A percentile compares a stretch with the other conserved stretches of the same genome.
These are phyloP conservation scores for Poronia punctata DNA, from an alignment of 495 filamentous ascomycete species.

Conservation along the genomic window DNA sequence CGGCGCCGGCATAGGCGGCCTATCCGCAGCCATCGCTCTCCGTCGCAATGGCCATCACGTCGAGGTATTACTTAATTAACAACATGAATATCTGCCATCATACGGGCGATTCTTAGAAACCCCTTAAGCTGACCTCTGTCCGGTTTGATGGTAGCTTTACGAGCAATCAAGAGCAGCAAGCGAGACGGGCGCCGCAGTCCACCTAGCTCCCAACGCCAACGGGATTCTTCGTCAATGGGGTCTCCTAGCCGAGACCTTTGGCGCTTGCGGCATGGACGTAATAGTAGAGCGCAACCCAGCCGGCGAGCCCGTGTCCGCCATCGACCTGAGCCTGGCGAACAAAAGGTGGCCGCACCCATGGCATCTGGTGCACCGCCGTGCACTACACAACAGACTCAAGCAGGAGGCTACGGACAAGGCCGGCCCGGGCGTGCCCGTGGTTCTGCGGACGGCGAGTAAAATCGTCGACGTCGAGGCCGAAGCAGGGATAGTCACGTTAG, in stretches of 20 bases:
- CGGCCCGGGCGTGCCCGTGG: constrained; percentile 30
- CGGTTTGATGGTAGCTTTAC: constrained; percentile 41
- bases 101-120: constrained; percentile 4
- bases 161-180: constrained; percentile 47
- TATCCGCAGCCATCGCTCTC: constrained; percentile 47
- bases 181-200: constrained; percentile 50
- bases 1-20: constrained; percentile 52
- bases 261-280: constrained; percentile 26
- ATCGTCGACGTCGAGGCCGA: constrained; percentile 39
- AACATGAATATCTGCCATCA: constrained; percentile 6
- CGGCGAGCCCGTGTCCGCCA: constrained; percentile 21
- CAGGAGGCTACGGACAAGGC: constrained; percentile 32
- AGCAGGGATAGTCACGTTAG: constrained; percentile 34
- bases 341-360: constrained; percentile 42
- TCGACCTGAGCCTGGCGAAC: constrained; percentile 32
- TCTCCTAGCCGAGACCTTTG: constrained; percentile 28
- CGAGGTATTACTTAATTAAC: constrained; percentile 25
- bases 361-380: constrained; percentile 46
- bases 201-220: constrained; percentile 50
- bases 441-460: constrained; percentile 36
- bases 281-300: constrained; percentile 28
- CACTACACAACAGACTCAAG: constrained; percentile 44
- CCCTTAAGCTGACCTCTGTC: not conserved
- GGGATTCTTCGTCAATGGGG: constrained; percentile 40
- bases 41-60: constrained; percentile 50